Conservation (phyloP, 148 eudicot species). For the Cornus florida region DNA sequence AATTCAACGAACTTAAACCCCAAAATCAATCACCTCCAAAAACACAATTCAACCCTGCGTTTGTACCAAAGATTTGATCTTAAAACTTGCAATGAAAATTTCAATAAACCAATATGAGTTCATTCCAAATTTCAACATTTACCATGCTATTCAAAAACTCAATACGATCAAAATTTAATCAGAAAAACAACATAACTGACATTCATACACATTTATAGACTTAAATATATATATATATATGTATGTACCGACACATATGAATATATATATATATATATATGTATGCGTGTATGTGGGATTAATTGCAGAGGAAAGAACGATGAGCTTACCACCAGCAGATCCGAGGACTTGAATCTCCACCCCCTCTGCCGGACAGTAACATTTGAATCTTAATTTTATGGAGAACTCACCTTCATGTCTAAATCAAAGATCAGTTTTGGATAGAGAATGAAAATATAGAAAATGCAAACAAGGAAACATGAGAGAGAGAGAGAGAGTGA, state of each 20-base stretch:
- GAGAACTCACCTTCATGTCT: slow-evolving; percentile 13
- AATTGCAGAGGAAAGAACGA: neutral
- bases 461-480: slow-evolving; percentile 7
- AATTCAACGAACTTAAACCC: neutral
- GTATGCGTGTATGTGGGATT: neutral
- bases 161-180: neutral
- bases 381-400: slow-evolving; percentile 30
- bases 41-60: neutral
- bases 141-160: neutral
- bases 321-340: slow-evolving; percentile 45
- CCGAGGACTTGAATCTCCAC: slow-evolving; percentile 28
- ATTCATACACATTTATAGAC: neutral
- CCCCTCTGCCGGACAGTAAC: slow-evolving; percentile 17
- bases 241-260: too few relatives aligned
- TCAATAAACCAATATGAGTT: slow-evolving; percentile 11
- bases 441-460: slow-evolving; percentile 3
- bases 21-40: neutral
- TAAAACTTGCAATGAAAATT: neutral
- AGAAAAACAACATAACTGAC: neutral
- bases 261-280: neutral
- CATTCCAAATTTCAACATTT: neutral
- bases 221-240: neutral
- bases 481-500: slow-evolving; percentile 14
- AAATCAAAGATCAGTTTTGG: slow-evolving; percentile 6
- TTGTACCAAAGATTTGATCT: neutral